Evolutionary conservation across 768 basidiomycete species (phyloP).

Genomic region (Nidula microcarpa): DNA sequence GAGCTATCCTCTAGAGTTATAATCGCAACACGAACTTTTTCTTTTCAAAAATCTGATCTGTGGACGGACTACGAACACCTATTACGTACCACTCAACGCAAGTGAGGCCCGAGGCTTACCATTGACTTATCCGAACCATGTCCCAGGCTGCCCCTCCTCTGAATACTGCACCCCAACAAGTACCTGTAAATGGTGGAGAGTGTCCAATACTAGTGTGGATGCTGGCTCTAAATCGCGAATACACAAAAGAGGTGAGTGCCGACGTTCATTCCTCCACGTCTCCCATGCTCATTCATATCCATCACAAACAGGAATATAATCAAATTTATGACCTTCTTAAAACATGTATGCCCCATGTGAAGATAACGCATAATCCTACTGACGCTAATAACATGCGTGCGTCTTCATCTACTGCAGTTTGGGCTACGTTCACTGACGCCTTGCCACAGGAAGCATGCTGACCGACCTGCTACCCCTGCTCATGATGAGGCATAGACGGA

Average conservation of each 20-base stretch:
- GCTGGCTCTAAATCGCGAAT: conserved; percentile 73
- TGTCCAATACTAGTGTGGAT: conserved; percentile 79
- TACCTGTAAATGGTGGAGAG: conserved; percentile 20
- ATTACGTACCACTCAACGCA: too few species aligned
- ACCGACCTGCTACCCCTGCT: conserved; percentile 74
- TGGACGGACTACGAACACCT: too few species aligned
- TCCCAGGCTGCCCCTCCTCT: neutral
- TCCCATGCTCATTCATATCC: neutral
- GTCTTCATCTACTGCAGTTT: conserved; percentile 17
- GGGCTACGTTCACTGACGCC: neutral
- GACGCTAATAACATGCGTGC: conserved; percentile 67
- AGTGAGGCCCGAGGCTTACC: too few species aligned
- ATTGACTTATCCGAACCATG: neutral
- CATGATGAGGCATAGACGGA: conserved; percentile 83
- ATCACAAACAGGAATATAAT: conserved; percentile 62
- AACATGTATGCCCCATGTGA: conserved; percentile 57
- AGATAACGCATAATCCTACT: conserved; percentile 49
- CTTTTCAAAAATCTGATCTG: too few species aligned
- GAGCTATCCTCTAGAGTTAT: too few species aligned
- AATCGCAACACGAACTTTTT: too few species aligned
- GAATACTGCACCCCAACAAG: neutral
- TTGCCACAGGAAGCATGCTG: conserved; percentile 51
- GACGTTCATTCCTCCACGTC: conserved; percentile 5
- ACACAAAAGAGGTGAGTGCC: conserved; percentile 54
- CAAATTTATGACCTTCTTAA: conserved; percentile 57